Evolutionary conservation across 192 early-diverging fungal genomes (phyloP), one percentile per base, ranked within the genome.

Genomic region (Neocallimastix lanati): DNA sequence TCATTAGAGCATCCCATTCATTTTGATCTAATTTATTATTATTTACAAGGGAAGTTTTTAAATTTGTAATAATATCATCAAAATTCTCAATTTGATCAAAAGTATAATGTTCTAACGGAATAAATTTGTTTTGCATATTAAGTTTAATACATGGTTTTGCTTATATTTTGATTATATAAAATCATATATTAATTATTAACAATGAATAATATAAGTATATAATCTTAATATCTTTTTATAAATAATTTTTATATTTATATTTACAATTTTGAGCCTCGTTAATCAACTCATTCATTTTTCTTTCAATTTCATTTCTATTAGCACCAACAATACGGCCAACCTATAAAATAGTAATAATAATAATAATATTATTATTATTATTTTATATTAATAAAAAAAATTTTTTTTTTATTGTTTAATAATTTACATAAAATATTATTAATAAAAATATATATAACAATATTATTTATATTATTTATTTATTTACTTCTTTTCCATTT

Each of bases 401-500:
- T n/a, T n/a, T n/a, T n/a, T n/a, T n/a, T n/a, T n/a, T n/a, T n/a
- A n/a, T n/a, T n/a, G n/a, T n/a, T n/a, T n/a, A n/a, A n/a, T n/a
- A n/a, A n/a, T n/a, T n/a, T n/a, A n/a, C n/a, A n/a, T n/a, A n/a
- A n/a, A n/a, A n/a, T n/a, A n/a, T n/a, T n/a, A n/a, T n/a, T n/a
- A n/a, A n/a, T n/a, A 37, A 37, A 37, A 13, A 13, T 37, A 35
- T 35, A 35, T 35, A 35, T 35, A 35, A 7, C 12, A 35, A 35
- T 35, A 35, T 35, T 35, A 7, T 35, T 7, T 35, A 12, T 35
- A 35, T 35, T 3, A 35, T 37, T 37, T 14, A 2, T 50, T 13
- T 50, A 29, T n/a, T 28, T n/a, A 84, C 80, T 76, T 85, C 40
- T 29, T 87, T 79, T 0, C 91, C 92, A 36, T 89, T 84, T 14